A percentile compares a stretch with the other conserved stretches of the same genome.
phyloP scores from a whole-genome alignment of 805 yeast genomes.

The Tetrapisispora nanseiensis region DNA sequence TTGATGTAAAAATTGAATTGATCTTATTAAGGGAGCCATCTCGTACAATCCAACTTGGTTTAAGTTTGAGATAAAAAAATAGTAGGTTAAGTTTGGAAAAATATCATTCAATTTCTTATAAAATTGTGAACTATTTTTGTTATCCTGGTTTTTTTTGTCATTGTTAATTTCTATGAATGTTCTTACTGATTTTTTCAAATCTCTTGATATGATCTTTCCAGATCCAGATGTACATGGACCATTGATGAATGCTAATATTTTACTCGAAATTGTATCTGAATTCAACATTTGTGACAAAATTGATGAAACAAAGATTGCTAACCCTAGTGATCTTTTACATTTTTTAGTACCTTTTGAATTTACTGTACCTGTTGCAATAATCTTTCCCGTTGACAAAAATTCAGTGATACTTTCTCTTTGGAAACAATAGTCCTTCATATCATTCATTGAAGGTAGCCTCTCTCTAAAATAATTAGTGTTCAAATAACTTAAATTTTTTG shows the following conservation, averaged over 20 bases:
- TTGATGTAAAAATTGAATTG: slow-evolving; percentile 7
- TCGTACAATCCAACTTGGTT: slow-evolving; percentile 18
- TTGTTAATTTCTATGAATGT: slow-evolving; percentile 12
- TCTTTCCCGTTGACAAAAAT: not conserved
- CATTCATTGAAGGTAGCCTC: not conserved
- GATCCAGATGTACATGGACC: slow-evolving; percentile 21
- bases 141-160: slow-evolving; percentile 4
- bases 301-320: slow-evolving; percentile 13
- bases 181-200: slow-evolving; percentile 11
- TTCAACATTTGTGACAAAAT: slow-evolving; percentile 2
- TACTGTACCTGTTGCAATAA: not conserved
- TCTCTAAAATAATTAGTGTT: slow-evolving; percentile 7
- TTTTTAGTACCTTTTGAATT: slow-evolving; percentile 5
- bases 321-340: slow-evolving; percentile 12
- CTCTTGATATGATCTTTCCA: slow-evolving; percentile 15
- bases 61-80: slow-evolving; percentile 11
- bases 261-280: not conserved
- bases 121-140: slow-evolving; percentile 5
- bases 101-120: slow-evolving; percentile 4
- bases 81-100: slow-evolving; percentile 1
- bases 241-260: slow-evolving; percentile 10
- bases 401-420: too few relatives aligned
- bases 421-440: not conserved
- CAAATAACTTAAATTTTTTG: not conserved
- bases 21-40: slow-evolving; percentile 8